Conservation (phyloP, 1,284 basidiomycete genomes). For the Papiliotrema flavescens region DNA sequence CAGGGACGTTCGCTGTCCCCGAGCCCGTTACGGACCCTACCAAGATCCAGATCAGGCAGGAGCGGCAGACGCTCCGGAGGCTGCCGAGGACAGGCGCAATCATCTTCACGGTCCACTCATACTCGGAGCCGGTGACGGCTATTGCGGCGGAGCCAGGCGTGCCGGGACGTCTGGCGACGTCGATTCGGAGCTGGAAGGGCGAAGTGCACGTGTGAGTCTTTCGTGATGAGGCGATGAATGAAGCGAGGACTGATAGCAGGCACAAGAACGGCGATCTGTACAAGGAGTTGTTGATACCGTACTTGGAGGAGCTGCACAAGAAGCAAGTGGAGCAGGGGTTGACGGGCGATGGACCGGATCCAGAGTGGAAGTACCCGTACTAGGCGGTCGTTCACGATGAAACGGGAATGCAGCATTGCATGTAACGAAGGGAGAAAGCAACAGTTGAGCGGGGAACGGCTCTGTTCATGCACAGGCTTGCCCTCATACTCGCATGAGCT, state of each 20-base stretch:
- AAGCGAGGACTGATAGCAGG: background rate
- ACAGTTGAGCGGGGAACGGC: too few species aligned
- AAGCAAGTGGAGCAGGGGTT: background rate
- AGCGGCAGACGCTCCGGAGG: background rate
- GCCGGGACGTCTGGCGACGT: background rate
- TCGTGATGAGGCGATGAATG: background rate
- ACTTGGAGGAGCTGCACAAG: background rate
- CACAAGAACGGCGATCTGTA: conserved; percentile 2
- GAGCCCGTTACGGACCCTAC: background rate
- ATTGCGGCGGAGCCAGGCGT: background rate
- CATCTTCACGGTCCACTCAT: background rate
- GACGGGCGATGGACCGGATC: background rate
- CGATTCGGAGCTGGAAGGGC: conserved; percentile 3
- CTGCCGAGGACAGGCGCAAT: background rate
- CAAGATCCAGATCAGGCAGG: background rate
- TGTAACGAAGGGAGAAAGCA: too few species aligned
- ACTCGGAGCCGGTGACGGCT: background rate
- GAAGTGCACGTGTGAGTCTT: conserved; percentile 1
- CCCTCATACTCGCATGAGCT: too few species aligned
- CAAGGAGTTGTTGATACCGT: conserved; percentile 1
- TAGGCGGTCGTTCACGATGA: background rate
- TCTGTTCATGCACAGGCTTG: too few species aligned
- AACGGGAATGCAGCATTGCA: too few species aligned
- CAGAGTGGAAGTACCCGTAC: conserved; percentile 5
- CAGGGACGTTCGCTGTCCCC: background rate